Evolutionary conservation across 306 rosid species (phyloP), one percentile per base, ranked within the genome.

Genomic region (Rosa lucieae): DNA sequence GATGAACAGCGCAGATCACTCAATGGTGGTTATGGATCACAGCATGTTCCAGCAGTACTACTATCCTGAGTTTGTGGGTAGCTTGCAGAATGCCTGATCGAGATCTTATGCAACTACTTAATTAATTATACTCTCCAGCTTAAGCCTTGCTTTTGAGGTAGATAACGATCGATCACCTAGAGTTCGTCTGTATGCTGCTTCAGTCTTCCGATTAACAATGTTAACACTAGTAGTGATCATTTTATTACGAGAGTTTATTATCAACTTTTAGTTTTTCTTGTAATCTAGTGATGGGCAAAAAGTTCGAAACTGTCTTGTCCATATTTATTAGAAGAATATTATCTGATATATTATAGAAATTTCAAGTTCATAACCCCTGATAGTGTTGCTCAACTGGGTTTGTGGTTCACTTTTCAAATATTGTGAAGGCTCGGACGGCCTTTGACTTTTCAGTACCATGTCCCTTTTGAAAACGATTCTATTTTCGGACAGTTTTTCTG

Each of bases 61-160:
- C 47, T 89, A 78, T 55, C 95, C 89, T 0, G 97, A 92, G 61
- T 58, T 87, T 39, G 49, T 82, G 44, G 82, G 49, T 76, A 84
- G 89, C 49, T 84, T 88, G 71, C 70, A 35, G 15, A 89, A 93
- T 86, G 87, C 91, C 72, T 79, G 21, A 65, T 29, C 20, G 13
- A 11, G 20, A 62, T 29, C 9, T 0, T 32, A 32, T 12, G 69
- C 44, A 35, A 65, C 10, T 63, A 35, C 1, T 7, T 35, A 0
- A 5, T 29, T 63, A 10, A 0, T 26, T 12, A 0, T 10, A 14
- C 35, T 59, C 66, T 59, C 37, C 35, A 29, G 67, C 6, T 5
- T 63, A 29, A 63, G 8, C 8, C 32, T 18, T 8, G 32, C 4
- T 63, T 63, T 29, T 62, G 67, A 21, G 65, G 65, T 58, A 9